These are phyloP conservation scores for Colletotrichum phormii DNA, from an alignment of 2,329 filamentous ascomycete species.

Conservation along the genomic window DNA sequence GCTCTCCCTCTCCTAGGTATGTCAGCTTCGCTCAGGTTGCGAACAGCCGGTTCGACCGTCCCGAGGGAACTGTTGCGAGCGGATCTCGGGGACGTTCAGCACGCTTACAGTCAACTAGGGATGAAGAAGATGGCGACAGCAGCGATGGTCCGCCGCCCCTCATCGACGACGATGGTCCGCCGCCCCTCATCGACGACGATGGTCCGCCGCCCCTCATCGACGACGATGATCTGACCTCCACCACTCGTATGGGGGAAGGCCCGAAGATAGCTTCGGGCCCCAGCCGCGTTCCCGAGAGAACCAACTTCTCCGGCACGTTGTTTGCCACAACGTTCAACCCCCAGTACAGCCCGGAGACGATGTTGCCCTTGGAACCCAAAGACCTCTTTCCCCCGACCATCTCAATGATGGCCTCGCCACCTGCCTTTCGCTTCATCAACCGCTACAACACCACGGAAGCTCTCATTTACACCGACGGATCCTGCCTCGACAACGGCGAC, in stretches of 20 bases:
- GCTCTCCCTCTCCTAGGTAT: no score
- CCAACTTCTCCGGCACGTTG: conserved; percentile 11
- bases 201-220: not conserved
- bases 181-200: no score
- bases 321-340: no score
- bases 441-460: conserved; percentile 42
- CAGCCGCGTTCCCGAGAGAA: no score
- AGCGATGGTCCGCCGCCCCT: no score
- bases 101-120: no score
- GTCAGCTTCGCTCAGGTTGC: conserved; percentile 48
- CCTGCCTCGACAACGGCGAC: conserved; percentile 56
- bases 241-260: no score
- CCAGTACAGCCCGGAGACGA: no score
- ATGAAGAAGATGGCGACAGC: not conserved
- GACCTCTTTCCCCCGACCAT: conserved; percentile 42
- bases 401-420: not conserved
- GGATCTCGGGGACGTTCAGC: not conserved
- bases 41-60: conserved; percentile 49
- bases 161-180: no score
- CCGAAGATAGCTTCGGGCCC: no score
- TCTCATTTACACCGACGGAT: conserved; percentile 60
- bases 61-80: not conserved
- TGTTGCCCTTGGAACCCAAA: no score
- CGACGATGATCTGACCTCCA: no score
- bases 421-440: conserved; percentile 45